phyloP scores from a whole-genome alignment of 2,329 filamentous ascomycete species.

The Colletotrichum liriopes region DNA sequence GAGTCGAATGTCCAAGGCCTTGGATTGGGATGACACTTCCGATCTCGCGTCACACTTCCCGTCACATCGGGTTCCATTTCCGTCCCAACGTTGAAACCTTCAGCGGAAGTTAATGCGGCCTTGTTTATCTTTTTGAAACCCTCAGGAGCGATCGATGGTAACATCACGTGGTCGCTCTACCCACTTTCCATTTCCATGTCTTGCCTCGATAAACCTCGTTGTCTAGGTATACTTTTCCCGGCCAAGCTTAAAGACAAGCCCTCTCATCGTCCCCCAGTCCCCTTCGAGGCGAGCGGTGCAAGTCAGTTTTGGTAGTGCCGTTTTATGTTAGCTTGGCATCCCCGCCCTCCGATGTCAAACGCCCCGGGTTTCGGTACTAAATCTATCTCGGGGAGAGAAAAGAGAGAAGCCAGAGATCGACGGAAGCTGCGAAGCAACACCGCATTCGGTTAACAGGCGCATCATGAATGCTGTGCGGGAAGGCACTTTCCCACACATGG shows the following conservation, averaged over 20 bases:
- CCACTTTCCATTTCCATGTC: not conserved
- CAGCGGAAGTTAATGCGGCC: not conserved
- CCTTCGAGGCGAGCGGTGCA: not conserved
- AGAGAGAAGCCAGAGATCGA: not conserved
- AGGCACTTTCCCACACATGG: not conserved
- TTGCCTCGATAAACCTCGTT: not conserved
- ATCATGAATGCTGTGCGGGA: not conserved
- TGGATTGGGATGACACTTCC: not conserved
- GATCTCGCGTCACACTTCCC: not conserved
- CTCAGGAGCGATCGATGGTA: not conserved
- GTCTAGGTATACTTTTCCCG: not conserved
- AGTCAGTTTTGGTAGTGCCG: not conserved
- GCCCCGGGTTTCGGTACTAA: slow-evolving; percentile 5
- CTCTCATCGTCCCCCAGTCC: not conserved
- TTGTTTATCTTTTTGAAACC: not conserved
- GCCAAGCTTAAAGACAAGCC: not conserved
- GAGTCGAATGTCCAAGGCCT: not conserved
- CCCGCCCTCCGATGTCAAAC: slow-evolving; percentile 1
- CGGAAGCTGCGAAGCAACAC: not conserved
- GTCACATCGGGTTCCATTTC: not conserved
- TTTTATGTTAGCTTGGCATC: not conserved
- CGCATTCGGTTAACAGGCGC: not conserved
- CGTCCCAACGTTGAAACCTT: not conserved
- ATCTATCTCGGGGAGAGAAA: not conserved
- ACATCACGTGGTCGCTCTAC: not conserved